phyloP scores from a whole-genome alignment of 495 filamentous ascomycete genomes.

The Evernia prunastri region DNA sequence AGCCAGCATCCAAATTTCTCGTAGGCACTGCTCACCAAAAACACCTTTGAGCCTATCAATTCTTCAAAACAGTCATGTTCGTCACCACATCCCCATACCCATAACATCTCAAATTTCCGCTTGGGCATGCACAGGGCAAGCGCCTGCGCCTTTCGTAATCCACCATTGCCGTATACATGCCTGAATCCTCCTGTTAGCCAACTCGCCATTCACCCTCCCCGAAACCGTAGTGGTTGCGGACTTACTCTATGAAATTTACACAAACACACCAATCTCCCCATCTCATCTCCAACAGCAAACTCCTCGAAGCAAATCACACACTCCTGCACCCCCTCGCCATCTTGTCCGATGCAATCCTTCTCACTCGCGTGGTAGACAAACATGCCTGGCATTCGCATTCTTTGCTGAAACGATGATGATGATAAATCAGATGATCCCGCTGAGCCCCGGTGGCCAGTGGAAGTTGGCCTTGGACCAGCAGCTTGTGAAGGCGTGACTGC shows the following conservation, averaged over 20 bases:
- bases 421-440: conserved; percentile 9
- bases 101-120: conserved; percentile 11
- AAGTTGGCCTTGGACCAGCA: conserved; percentile 13
- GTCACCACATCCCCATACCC: neutral
- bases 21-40: neutral
- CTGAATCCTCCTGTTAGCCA: conserved; percentile 10
- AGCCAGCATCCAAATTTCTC: neutral
- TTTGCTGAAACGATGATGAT: conserved; percentile 8
- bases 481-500: conserved; percentile 18
- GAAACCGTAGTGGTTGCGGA: conserved; percentile 21
- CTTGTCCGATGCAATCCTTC: conserved; percentile 79
- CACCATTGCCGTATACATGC: conserved; percentile 30
- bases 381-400: conserved; percentile 40
- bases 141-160: conserved; percentile 27
- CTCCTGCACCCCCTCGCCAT: conserved; percentile 50
- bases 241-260: conserved; percentile 83
- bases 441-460: conserved; percentile 5
- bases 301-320: conserved; percentile 97
- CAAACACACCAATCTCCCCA: conserved; percentile 83
- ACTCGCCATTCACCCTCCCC: neutral
- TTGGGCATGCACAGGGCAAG: conserved; percentile 28
- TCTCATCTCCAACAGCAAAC: conserved; percentile 73
- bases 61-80: neutral
- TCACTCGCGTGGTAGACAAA: conserved; percentile 75
- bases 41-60: neutral